Percentiles rank a stretch among this genome's conserved stretches.
phyloP scores from a whole-genome alignment of 139 green algal genomes.

The Bryopsis sp. region DNA sequence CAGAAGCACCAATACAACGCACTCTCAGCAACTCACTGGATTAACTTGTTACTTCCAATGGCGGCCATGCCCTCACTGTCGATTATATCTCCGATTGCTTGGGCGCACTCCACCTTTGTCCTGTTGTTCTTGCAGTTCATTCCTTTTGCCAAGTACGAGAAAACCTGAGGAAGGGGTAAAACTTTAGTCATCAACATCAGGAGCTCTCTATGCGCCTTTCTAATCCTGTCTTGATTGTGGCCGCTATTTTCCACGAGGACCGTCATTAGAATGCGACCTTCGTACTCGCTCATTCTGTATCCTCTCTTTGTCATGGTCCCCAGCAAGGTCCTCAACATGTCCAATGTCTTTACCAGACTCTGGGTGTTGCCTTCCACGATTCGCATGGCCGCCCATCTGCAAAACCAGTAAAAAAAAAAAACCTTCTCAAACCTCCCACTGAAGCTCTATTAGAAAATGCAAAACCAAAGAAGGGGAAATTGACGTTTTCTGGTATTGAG shows the following conservation, averaged over 20 bases:
- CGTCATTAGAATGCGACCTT: constrained; percentile 78
- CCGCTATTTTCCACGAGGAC: constrained; percentile 87
- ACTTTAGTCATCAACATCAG: constrained; percentile 45
- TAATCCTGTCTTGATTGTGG: constrained; percentile 70
- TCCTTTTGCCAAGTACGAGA: constrained; percentile 45
- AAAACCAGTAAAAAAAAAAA: too few relatives aligned
- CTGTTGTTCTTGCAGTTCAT: constrained; percentile 84
- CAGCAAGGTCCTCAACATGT: constrained; percentile 54
- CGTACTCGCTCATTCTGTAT: constrained; percentile 66
- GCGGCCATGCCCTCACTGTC: constrained; percentile 40
- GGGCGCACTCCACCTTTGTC: constrained; percentile 74
- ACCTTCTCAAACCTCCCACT: too few relatives aligned
- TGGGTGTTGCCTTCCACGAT: constrained; percentile 19
- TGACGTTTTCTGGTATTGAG: too few relatives aligned
- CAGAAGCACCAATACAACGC: too few relatives aligned
- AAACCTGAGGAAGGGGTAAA: constrained; percentile 35
- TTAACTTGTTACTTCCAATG: neutral
- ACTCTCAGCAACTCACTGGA: constrained; percentile 8
- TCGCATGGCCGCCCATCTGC: constrained; percentile 18
- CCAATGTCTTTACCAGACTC: constrained; percentile 60
- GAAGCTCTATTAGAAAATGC: too few relatives aligned
- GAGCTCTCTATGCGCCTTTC: constrained; percentile 60
- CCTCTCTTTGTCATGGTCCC: constrained; percentile 28
- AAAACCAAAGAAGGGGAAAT: too few relatives aligned
- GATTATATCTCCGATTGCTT: constrained; percentile 63